A percentile compares a stretch with the other conserved stretches of the same genome.
These are phyloP conservation scores for Isatis lusitanica DNA, from an alignment of 441 rosid species.

Conservation along the genomic window DNA sequence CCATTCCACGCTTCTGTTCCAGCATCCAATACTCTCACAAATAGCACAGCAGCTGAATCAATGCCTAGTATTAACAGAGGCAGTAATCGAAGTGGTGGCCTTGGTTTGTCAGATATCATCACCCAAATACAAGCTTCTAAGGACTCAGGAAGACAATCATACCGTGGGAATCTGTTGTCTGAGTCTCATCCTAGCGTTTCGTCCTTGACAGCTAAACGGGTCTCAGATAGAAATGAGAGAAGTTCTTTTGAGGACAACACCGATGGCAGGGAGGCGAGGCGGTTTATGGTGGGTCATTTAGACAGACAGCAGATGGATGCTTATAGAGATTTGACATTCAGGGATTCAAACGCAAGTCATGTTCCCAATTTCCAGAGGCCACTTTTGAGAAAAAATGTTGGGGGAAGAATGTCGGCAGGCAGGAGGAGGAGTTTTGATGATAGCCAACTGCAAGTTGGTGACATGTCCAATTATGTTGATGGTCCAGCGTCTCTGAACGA, in stretches of 20 bases:
- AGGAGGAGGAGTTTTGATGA: conserved; percentile 98
- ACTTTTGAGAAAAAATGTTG: conserved; percentile 79
- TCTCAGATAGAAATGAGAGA: conserved; percentile 71
- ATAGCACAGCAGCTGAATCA: conserved; percentile 59
- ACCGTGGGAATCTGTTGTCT: conserved; percentile 54
- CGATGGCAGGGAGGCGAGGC: conserved; percentile 70
- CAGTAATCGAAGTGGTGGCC: conserved; percentile 78
- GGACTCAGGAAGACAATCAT: conserved; percentile 75
- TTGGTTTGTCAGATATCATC: conserved; percentile 83
- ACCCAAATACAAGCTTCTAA: conserved; percentile 95
- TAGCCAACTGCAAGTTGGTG: conserved; percentile 75
- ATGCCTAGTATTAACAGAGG: conserved; percentile 53
- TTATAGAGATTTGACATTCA: conserved; percentile 58
- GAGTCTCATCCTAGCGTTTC: conserved; percentile 68
- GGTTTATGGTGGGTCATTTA: conserved; percentile 49
- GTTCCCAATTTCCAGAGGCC: conserved; percentile 99
- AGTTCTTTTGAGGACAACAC: conserved; percentile 65
- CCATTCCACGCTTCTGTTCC: conserved; percentile 80
- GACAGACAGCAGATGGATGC: conserved; percentile 76
- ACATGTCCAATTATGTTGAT: conserved; percentile 75
- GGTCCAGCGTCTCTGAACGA: conserved; percentile 89
- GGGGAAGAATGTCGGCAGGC: conserved; percentile 79
- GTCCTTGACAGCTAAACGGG: conserved; percentile 66
- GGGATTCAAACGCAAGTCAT: conserved; percentile 72
- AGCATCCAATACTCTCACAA: conserved; percentile 63